Evolutionary conservation across 2,329 filamentous ascomycete species (phyloP).

Genomic region (Hypoxylon sp.): DNA sequence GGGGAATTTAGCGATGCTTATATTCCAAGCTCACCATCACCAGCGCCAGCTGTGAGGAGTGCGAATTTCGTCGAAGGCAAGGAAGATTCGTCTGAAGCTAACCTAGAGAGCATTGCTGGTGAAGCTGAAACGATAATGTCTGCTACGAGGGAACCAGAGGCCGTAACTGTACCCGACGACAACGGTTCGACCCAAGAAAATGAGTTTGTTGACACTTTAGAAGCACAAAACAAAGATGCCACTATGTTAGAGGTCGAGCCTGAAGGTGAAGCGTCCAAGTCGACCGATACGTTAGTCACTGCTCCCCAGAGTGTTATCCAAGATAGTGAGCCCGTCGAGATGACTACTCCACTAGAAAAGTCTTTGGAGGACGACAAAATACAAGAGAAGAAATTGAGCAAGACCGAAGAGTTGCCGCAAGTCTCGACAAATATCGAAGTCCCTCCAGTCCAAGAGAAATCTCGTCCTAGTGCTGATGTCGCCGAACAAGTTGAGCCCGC

Average conservation of each 20-base stretch:
- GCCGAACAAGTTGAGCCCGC: slow-evolving; percentile 5
- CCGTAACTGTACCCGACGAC: slow-evolving; percentile 13
- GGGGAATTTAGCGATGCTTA: slow-evolving; percentile 45
- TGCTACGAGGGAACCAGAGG: slow-evolving; percentile 24
- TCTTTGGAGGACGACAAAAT: slow-evolving; percentile 60
- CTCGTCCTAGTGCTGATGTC: slow-evolving; percentile 1
- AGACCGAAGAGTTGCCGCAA: slow-evolving; percentile 44
- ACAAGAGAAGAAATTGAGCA: slow-evolving; percentile 52
- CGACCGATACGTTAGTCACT: slow-evolving; percentile 24
- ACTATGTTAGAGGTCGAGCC: slow-evolving; percentile 4
- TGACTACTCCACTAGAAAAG: slow-evolving; percentile 31
- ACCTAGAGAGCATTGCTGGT: slow-evolving; percentile 15
- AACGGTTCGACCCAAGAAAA: slow-evolving; percentile 10
- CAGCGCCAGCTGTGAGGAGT: slow-evolving; percentile 25
- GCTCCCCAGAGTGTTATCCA: slow-evolving; percentile 21
- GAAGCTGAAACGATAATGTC: slow-evolving; percentile 13
- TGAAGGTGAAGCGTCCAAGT: slow-evolving; percentile 19
- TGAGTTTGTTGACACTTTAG: slow-evolving; percentile 15
- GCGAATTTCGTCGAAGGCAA: slow-evolving; percentile 19
- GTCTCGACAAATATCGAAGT: slow-evolving; percentile 1
- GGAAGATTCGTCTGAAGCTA: slow-evolving; percentile 21
- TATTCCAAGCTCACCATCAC: slow-evolving; percentile 35
- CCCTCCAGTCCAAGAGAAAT: slow-evolving; percentile 19
- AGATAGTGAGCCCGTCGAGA: slow-evolving; percentile 28
- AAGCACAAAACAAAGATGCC: slow-evolving; percentile 22